Evolutionary conservation across 805 yeast species (phyloP), one percentile per base, ranked within the genome.

Genomic region (Tetrapisispora namnaoensis): DNA sequence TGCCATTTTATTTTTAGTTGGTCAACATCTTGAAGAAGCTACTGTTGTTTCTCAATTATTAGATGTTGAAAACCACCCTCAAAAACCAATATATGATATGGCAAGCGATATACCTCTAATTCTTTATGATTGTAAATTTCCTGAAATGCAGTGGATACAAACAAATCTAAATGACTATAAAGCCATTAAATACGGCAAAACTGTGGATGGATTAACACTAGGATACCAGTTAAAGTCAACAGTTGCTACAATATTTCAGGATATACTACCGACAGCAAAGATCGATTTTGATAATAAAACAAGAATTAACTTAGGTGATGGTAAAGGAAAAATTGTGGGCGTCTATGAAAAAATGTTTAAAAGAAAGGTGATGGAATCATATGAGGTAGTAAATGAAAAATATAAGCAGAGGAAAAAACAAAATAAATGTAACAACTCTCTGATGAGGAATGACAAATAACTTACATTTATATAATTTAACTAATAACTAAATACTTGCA

Each of bases 61-160:
- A 42, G 76, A 91, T 57, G 68, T 78, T 1, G 72, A 70, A 4
- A 69, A 66, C 37, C 70, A 67, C 44, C 88, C 95, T 0, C 68
- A 78, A 32, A 80, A 83, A 54, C 99, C 99, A 1, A 68, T 75
- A 3, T 93, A 84, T 61, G 89, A 81, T 40, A 86, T 91, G 86
- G 98, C 96, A 0, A 78, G 83, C 61, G 98, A 91, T 55, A 69
- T 84, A 6, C 99, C 99, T 1, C 70, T 93, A 55, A 82, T 91
- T 4, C 68, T 93, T 37, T 89, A 83, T 62, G 95, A 91, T 60
- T 91, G 98, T 65, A 78, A 76, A 16, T 93, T 78, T 61, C 79
- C 80, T 7, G 75, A 74, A 2, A 73, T 89, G 68, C 82, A 79
- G 53, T 91, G 96, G 95, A 60, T 45, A 1, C 42, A 46, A 10